Base-by-base conservation (phyloP, 208 protist genomes). In the Leishmania gerbilli region DNA sequence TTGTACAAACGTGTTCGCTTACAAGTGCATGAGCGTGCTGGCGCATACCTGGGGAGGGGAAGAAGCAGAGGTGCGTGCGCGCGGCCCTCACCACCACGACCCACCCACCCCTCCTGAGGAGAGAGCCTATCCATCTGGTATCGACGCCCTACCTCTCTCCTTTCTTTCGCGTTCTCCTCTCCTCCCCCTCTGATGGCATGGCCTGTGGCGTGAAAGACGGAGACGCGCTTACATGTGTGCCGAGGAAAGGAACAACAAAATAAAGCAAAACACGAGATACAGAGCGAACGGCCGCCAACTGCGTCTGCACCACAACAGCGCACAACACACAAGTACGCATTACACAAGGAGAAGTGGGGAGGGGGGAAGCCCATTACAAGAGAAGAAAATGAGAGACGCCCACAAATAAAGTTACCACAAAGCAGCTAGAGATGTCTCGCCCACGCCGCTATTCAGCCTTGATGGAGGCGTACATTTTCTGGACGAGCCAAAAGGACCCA, bases 401-500 rank as follows among this genome's bases (percentile, higher is more conserved):
- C 13, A 21, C 5, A n/a, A 37, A 71, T 19, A 21, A 15, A 21
- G 67, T 2, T 0, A 42, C 13, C 21, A 17, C 9, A 68, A 47
- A 49, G 9, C 3, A 15, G 40, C 27, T 34, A 11, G 27, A 74
- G 2, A 34, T 62, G 47, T 15, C 1, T 21, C 21, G 42, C n/a
- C 8, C 42, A 37, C 60, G 24, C 8, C 42, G 19, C 62, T 83
- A 95, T 27, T 96, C 90, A 11, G 83, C 78, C 77, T 96, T 96
- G 71, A 91, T 86, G 45, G 87, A 83, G 37, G 56, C 80, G 85
- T 97, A 98, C 77, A 97, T 96, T 1, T 74, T 75, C 74, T 82
- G 79, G 4, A 98, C 94, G 88, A 98, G 93, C 45, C 85, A 68
- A 17, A 90, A 84, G 4, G 95, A 93, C 0, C 88, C 75, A 11